These are phyloP conservation scores for Picea glauca DNA, from an alignment of 75 land plant species.

Conservation along the genomic window DNA sequence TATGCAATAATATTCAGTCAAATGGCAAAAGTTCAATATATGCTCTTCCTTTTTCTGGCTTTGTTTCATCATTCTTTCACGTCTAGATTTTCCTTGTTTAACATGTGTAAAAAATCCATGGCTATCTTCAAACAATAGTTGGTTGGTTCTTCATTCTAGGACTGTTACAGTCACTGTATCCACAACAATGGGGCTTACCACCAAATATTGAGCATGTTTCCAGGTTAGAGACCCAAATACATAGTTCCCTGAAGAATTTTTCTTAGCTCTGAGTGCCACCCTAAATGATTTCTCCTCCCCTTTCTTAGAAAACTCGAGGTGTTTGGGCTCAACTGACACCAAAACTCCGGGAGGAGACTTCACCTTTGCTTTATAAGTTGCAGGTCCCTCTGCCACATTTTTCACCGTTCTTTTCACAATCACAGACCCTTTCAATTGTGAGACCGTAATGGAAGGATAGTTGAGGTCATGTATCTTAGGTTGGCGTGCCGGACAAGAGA, in stretches of 20 bases:
- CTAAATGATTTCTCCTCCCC: conserved; percentile 40
- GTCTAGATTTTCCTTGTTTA: too few species aligned
- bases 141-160: too few species aligned
- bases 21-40: too few species aligned
- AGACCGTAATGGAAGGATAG: conserved; percentile 47
- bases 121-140: too few species aligned
- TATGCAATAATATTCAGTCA: too few species aligned
- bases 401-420: conserved; percentile 37
- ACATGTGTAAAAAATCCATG: too few species aligned
- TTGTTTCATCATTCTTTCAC: too few species aligned
- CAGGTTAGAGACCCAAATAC: conserved; percentile 19
- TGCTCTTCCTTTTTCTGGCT: too few species aligned
- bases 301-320: conserved; percentile 19
- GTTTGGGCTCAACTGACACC: conserved; percentile 26
- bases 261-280: conserved; percentile 13
- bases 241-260: neutral
- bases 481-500: conserved; percentile 24
- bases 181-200: conserved; percentile 17
- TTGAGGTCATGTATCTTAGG: conserved; percentile 33
- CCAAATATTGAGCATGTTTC: conserved; percentile 14
- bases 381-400: conserved; percentile 34
- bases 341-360: conserved; percentile 19
- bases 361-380: conserved; percentile 17
- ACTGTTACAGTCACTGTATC: neutral
- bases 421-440: conserved; percentile 17